Evolutionary conservation across 2,329 filamentous ascomycete genomes (phyloP).

Genomic region (Penicillium vulpinum): DNA sequence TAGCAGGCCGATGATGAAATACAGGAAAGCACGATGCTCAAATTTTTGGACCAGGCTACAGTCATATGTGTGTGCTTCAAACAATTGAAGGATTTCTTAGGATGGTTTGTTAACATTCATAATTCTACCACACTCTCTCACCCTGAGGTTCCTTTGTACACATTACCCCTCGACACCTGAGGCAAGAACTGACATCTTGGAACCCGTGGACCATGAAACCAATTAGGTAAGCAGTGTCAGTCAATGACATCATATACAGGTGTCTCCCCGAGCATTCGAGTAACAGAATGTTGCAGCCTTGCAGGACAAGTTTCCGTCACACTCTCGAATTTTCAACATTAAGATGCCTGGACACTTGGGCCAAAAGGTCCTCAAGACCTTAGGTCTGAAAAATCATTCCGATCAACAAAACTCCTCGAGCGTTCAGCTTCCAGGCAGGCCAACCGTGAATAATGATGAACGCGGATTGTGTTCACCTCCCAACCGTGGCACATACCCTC

Average conservation of each 20-base stretch:
- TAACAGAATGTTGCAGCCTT: background rate
- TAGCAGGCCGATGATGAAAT: background rate
- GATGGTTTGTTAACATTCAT: too few relatives aligned
- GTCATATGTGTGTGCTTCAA: background rate
- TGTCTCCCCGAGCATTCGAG: background rate
- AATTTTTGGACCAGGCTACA: background rate
- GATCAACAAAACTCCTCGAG: slow-evolving; percentile 1
- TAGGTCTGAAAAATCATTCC: slow-evolving; percentile 25
- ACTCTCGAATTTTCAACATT: background rate
- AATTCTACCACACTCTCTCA: background rate
- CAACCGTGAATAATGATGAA: slow-evolving; percentile 34
- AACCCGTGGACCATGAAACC: too few relatives aligned
- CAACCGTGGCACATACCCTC: slow-evolving; percentile 49
- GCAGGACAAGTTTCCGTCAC: background rate
- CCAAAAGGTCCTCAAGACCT: slow-evolving; percentile 34
- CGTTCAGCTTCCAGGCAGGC: slow-evolving; percentile 9
- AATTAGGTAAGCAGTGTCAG: background rate
- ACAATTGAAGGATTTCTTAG: background rate
- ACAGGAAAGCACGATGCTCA: background rate
- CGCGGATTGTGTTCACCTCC: slow-evolving; percentile 38
- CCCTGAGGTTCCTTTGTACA: background rate
- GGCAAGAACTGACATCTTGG: too few relatives aligned
- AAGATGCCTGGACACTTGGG: slow-evolving; percentile 31
- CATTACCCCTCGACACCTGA: background rate
- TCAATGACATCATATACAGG: background rate